phyloP scores from a whole-genome alignment of 345 rosid species.

The Bruguiera gymnorhiza region DNA sequence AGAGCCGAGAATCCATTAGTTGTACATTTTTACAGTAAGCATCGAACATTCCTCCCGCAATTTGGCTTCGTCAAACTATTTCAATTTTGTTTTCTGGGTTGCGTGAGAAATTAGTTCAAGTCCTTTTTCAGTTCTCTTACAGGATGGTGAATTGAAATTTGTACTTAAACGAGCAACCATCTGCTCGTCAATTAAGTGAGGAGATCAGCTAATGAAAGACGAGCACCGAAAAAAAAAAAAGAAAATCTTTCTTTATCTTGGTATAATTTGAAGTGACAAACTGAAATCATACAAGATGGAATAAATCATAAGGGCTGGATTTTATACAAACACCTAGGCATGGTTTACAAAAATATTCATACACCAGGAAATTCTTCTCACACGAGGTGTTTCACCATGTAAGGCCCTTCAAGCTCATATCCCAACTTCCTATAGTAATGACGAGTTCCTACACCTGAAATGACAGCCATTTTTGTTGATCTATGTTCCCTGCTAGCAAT shows the following conservation, averaged over 20 bases:
- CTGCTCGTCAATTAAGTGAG: no score
- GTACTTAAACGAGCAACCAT: no score
- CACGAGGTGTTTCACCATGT: slow-evolving; percentile 79
- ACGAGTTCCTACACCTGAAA: slow-evolving; percentile 96
- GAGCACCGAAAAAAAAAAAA: no score
- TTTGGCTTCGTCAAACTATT: background rate
- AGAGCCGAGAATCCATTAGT: background rate
- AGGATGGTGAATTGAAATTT: no score
- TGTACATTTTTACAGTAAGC: slow-evolving; percentile 24
- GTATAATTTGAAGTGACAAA: background rate
- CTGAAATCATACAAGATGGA: background rate
- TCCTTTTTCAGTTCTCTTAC: no score
- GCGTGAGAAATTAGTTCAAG: no score
- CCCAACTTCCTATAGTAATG: slow-evolving; percentile 90
- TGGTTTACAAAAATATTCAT: slow-evolving; percentile 10
- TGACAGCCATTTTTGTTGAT: slow-evolving; percentile 77
- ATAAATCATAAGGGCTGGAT: background rate
- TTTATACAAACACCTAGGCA: background rate
- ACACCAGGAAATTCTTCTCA: slow-evolving; percentile 11
- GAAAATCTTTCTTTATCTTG: background rate
- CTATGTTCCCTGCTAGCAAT: slow-evolving; percentile 79
- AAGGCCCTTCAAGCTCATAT: slow-evolving; percentile 94
- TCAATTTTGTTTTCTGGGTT: no score
- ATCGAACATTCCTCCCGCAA: slow-evolving; percentile 87
- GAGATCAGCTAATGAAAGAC: no score